Evolutionary conservation across 768 basidiomycete species (phyloP), one percentile per base, ranked within the genome.

Genomic region (Rhodotorula graminis): DNA sequence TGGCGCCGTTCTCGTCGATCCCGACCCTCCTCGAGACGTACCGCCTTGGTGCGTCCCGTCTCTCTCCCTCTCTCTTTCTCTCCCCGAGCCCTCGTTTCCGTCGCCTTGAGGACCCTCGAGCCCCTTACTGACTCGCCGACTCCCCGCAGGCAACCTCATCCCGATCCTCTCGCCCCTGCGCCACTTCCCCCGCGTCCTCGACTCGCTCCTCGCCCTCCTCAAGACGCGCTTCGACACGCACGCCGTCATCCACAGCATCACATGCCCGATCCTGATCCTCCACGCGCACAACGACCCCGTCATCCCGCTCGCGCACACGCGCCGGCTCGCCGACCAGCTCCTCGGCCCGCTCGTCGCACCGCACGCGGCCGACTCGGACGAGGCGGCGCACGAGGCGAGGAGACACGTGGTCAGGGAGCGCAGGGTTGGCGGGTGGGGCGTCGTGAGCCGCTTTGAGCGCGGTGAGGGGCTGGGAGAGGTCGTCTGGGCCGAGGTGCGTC

Each of bases 1-100:
- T 74, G 31, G 76, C 76, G 0, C 76, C 76, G 0, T 76, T 76
- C 52, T 74, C 76, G 0, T 62, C 59, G 37, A 67, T 76, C 65
- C 33, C 64, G 12, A 18, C 62, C 9, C 67, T 76, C 11, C 62
- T 76, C 14, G 64, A 71, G 40, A 68, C 69, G 11, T 74, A 67
- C 69, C 52, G 53, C 4, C 65, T 74, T 37, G 67, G 71, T 68
- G 10, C 2, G 60, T 29, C 62, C 29, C 27, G 27, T 7, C 46
- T 18, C 14, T 58, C 40, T 25, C 8, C 2, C 21, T 9, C 37
- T 40, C 47, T 12, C 16, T 49, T 2, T 21, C n/a, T 49, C 47
- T 9, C 0, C 53, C 21, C 21, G 29, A 18, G 5, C 53, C n/a
- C n/a, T n/a, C n/a, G n/a, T n/a, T n/a, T n/a, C n/a, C n/a, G n/a